Evolutionary conservation across 75 land plant genomes (phyloP), one percentile per base, ranked within the genome.

Genomic region (Ceratopteris richardii): DNA sequence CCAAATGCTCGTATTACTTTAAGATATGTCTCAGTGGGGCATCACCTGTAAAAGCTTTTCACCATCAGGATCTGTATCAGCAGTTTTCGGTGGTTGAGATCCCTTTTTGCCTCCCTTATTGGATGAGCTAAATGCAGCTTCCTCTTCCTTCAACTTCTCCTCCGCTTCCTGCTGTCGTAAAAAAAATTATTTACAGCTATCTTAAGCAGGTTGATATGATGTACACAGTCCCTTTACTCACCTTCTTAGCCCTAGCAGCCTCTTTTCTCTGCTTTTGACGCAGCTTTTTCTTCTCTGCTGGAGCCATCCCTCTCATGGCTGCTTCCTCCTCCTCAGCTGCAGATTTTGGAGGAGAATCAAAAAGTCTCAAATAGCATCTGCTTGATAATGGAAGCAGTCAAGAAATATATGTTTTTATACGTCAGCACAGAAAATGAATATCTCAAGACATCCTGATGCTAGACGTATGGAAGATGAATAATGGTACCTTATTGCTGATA

Each of bases 61-160:
- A 24, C 99, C 99, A 68, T 86, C 72, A 37, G 99, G 99, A 70
- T 95, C 99, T 59, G 72, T 67, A 59, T 95, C 96, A 31, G 90
- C 80, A 52, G 87, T 85, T 36, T 83, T 91, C 0, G 72, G 64
- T 59, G 63, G 54, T 51, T 78, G 77, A 57, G 79, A 13, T 29
- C 71, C 77, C 60, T 75, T 65, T 44, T 90, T 95, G 12, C 83
- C 82, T 62, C 82, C 72, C 67, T 95, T 95, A 1, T 82, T 65
- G 27, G 72, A 48, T 48, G 61, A 57, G 31, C 50, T 21, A 53
- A 66, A 60, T 48, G 40, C 62, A 13, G 81, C 42, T 70, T 94
- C 98, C 40, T 82, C 80, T 29, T 85, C 96, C 44, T 67, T 84
- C 11, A 78, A 77, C 66, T 80, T 95, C 20, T 66, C 86, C 62